Evolutionary conservation across 805 yeast species (phyloP).

Genomic region (Wickerhamomyces ciferrii): DNA sequence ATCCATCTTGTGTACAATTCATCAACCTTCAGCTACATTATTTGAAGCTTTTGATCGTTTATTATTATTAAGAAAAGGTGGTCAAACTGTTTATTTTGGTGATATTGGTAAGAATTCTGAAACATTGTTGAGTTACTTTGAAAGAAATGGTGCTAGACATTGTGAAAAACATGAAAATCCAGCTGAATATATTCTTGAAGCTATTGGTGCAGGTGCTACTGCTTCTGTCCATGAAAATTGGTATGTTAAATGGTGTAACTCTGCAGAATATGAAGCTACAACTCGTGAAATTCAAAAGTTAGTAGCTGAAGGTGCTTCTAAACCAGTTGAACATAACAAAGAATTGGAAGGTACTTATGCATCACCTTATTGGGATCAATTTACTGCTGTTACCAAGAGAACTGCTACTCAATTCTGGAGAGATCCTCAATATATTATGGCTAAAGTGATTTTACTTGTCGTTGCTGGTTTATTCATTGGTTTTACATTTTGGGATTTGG

Average conservation of each 20-base stretch:
- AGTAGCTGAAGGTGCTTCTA: conserved; percentile 1
- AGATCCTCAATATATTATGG: conserved; percentile 53
- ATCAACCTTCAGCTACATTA: conserved; percentile 60
- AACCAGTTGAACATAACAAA: conserved; percentile 5
- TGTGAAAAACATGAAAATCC: conserved; percentile 57
- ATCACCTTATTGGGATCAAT: conserved; percentile 41
- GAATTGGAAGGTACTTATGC: conserved; percentile 20
- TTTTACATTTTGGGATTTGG: conserved; percentile 64
- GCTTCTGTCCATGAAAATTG: conserved; percentile 52
- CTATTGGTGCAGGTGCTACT: conserved; percentile 80
- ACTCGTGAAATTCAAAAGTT: conserved; percentile 25
- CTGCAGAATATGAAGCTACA: conserved; percentile 26
- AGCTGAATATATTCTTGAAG: conserved; percentile 69
- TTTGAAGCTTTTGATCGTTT: conserved; percentile 57
- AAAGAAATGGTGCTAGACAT: conserved; percentile 53
- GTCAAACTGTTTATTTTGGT: conserved; percentile 69
- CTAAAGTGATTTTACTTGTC: conserved; percentile 50
- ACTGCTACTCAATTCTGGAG: conserved; percentile 47
- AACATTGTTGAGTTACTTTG: conserved; percentile 36
- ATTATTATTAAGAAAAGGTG: conserved; percentile 62
- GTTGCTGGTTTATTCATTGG: conserved; percentile 66
- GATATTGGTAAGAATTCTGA: conserved; percentile 59
- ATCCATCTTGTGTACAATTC: conserved; percentile 57
- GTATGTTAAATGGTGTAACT: conserved; percentile 53
- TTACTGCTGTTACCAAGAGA: conserved; percentile 34